phyloP scores from a whole-genome alignment of 225 moss, liverwort and hornwort species.

The Takakia lepidozioides region DNA sequence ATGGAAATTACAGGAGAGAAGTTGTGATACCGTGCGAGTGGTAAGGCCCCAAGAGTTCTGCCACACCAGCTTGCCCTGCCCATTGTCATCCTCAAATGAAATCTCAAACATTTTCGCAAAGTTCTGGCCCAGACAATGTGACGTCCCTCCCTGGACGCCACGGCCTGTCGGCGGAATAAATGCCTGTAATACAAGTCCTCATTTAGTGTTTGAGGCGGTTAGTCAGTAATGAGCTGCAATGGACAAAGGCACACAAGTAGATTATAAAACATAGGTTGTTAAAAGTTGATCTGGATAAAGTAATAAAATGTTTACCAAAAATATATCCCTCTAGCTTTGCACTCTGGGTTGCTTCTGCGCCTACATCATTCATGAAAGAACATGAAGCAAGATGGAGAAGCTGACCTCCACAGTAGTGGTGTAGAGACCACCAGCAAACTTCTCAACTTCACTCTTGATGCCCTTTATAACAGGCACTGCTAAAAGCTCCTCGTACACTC shows the following conservation, averaged over 20 bases:
- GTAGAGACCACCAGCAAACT: constrained; percentile 91
- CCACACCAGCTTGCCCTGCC: constrained; percentile 82
- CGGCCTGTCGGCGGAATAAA: constrained; percentile 74
- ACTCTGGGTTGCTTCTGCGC: too few species aligned
- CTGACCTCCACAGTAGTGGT: constrained; percentile 89
- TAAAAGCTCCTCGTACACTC: constrained; percentile 91
- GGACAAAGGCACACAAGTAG: too few species aligned
- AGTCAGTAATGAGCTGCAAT: too few species aligned
- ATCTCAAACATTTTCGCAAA: constrained; percentile 98
- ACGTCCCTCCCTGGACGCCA: constrained; percentile 91
- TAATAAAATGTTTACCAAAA: too few species aligned
- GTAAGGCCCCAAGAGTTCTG: constrained; percentile 99
- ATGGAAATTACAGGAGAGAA: not conserved
- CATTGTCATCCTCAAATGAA: constrained; percentile 55
- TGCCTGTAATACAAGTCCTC: constrained; percentile 43
- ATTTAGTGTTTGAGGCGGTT: too few species aligned
- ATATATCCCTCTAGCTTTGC: too few species aligned
- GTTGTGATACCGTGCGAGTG: constrained; percentile 60
- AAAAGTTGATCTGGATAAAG: too few species aligned
- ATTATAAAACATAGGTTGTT: too few species aligned
- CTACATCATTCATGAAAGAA: not conserved
- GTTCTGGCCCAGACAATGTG: constrained; percentile 90
- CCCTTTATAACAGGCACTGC: constrained; percentile 92
- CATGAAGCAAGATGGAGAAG: not conserved
- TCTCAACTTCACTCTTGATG: constrained; percentile 85